Evolutionary conservation across 1,139 yeast species (phyloP).

Genomic region (Diutina neorugosa): DNA sequence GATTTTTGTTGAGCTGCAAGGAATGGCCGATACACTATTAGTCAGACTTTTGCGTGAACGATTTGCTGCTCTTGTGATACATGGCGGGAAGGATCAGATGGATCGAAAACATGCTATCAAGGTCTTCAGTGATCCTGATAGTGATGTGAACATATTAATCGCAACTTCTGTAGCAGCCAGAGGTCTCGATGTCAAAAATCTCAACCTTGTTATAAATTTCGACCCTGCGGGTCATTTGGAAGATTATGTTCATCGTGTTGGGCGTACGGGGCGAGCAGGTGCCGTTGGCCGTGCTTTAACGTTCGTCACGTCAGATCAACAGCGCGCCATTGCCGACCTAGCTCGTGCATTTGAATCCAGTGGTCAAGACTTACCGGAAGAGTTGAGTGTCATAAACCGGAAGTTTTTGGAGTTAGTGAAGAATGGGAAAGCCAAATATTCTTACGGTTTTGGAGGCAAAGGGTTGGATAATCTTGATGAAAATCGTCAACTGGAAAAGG

Average conservation of each 20-base stretch:
- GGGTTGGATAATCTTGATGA: constrained; percentile 78
- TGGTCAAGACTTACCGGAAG: background rate
- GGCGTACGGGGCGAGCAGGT: constrained; percentile 94
- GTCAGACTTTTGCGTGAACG: constrained; percentile 46
- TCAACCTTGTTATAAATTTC: constrained; percentile 70
- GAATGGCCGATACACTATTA: constrained; percentile 61
- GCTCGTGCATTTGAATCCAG: constrained; percentile 44
- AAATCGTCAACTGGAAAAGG: constrained; percentile 45
- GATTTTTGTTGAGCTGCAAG: constrained; percentile 81
- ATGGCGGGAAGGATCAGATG: constrained; percentile 85
- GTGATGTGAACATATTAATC: constrained; percentile 50
- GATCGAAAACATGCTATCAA: constrained; percentile 71
- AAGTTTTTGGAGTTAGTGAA: constrained; percentile 52
- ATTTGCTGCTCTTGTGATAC: constrained; percentile 55
- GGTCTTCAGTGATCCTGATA: constrained; percentile 45
- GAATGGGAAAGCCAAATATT: constrained; percentile 54
- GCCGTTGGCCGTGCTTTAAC: constrained; percentile 68
- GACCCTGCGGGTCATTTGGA: constrained; percentile 91
- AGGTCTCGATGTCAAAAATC: constrained; percentile 81
- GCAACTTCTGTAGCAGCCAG: constrained; percentile 95
- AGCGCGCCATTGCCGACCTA: constrained; percentile 57
- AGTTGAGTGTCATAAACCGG: constrained; percentile 7
- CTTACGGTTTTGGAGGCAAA: constrained; percentile 85
- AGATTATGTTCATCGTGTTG: constrained; percentile 93
- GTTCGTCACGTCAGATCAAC: constrained; percentile 54